These are phyloP conservation scores for Citrullus colocynthis DNA, from an alignment of 306 rosid genomes.

Conservation along the genomic window DNA sequence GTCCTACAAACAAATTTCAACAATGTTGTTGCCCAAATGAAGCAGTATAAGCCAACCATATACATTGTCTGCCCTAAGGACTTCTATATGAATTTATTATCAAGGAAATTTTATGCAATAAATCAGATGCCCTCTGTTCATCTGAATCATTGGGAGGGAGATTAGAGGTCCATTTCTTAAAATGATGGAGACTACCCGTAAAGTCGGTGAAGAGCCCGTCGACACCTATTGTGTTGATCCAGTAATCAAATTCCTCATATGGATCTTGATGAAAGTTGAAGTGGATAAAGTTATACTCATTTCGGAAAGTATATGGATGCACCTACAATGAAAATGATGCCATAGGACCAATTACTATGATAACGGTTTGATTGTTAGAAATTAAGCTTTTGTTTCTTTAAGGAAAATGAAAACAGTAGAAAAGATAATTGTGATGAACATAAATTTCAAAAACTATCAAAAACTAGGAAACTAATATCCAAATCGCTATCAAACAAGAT, in stretches of 20 bases:
- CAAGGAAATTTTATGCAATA: constrained; percentile 48
- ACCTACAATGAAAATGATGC: constrained; percentile 36
- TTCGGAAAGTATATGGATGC: constrained; percentile 79
- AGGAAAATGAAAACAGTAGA: neutral
- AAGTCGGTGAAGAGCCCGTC: constrained; percentile 91
- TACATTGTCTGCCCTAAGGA: neutral
- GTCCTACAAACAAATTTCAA: neutral
- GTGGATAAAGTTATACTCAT: constrained; percentile 49
- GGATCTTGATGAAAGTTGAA: constrained; percentile 68
- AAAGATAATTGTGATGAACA: neutral
- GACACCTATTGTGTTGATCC: constrained; percentile 68
- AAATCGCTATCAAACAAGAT: too few relatives aligned
- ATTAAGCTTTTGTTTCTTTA: neutral
- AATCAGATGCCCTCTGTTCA: constrained; percentile 20
- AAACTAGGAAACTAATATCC: too few relatives aligned
- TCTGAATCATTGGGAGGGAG: constrained; percentile 10
- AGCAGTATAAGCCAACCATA: neutral
- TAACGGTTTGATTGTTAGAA: neutral
- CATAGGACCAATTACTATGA: neutral
- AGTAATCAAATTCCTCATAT: constrained; percentile 51
- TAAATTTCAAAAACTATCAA: too few relatives aligned
- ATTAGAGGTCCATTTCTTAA: constrained; percentile 45
- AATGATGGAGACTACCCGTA: constrained; percentile 71
- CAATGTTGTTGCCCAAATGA: neutral
- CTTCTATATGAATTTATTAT: constrained; percentile 25